Conservation (phyloP, 2,329 filamentous ascomycete genomes). For the Phaeosphaeriaceae sp. region DNA sequence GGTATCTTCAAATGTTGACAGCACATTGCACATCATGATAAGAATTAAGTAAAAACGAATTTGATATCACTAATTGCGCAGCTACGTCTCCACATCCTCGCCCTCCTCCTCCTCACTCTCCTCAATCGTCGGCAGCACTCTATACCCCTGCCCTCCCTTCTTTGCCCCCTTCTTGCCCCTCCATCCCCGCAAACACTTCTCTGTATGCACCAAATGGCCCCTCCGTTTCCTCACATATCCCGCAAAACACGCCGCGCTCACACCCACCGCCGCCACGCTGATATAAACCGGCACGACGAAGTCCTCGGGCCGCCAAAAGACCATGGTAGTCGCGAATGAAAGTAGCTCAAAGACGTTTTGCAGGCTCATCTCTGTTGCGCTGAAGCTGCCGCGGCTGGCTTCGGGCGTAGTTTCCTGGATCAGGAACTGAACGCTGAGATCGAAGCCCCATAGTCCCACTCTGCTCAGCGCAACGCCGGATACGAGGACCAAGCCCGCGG, state of each 20-base stretch:
- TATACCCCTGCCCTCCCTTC: conserved; percentile 17
- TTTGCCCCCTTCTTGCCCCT: conserved; percentile 9
- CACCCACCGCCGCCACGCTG: conserved; percentile 61
- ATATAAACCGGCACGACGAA: conserved; percentile 70
- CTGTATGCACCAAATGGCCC: conserved; percentile 57
- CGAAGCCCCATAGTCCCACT: conserved; percentile 57
- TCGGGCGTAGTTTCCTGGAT: conserved; percentile 54
- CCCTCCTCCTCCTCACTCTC: conserved; percentile 24
- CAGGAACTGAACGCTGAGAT: conserved; percentile 55
- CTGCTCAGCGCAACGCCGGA: conserved; percentile 50
- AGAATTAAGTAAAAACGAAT: too few species aligned
- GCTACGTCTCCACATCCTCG: too few species aligned
- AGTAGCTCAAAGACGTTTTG: conserved; percentile 75
- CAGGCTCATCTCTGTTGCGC: conserved; percentile 69
- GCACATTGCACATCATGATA: too few species aligned
- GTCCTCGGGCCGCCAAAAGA: conserved; percentile 67
- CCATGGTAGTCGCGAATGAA: conserved; percentile 70
- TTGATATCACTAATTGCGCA: too few species aligned
- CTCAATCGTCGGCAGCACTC: conserved; percentile 30
- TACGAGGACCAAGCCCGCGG: conserved; percentile 43
- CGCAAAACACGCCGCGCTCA: conserved; percentile 61
- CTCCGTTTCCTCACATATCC: conserved; percentile 63
- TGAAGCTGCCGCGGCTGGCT: conserved; percentile 68
- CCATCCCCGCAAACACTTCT: conserved; percentile 26
- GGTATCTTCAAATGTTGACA: too few species aligned